Evolutionary conservation across 371 early-diverging fungal genomes (phyloP), one percentile per base, ranked within the genome.

Genomic region (Quaeritorhiza haematococci): DNA sequence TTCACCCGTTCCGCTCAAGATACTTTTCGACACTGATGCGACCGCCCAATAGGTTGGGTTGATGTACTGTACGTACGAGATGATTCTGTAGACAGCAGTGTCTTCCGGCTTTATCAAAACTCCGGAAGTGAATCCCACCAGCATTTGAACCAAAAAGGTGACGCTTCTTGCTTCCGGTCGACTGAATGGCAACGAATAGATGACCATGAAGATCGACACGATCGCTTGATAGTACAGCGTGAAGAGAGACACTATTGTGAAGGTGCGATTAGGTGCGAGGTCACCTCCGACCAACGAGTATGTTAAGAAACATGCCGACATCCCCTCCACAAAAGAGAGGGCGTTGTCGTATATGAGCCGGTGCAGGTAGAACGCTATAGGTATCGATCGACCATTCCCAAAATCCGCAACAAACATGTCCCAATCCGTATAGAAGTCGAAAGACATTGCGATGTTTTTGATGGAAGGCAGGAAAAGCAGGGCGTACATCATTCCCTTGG

Each of bases 1-100:
- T n/a, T n/a, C n/a, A n/a, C n/a, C n/a, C n/a, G n/a, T n/a, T n/a
- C n/a, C n/a, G n/a, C n/a, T n/a, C n/a, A n/a, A n/a, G n/a, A n/a
- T n/a, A n/a, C n/a, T n/a, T n/a, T n/a, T n/a, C n/a, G n/a, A n/a
- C 33, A 66, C 42, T 1, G 58, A 42, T 3, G 59, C 35, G 13
- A 66, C 51, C 5, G 48, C 59, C 67, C 67, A 66, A 38, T 62
- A 66, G 2, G 61, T 62, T 1, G 67, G 67, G 53, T 66, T 66
- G 3, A 66, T 10, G 33, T 61, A 59, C 55, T 66, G 59, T 19
- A 61, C 26, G 56, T 56, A 66, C 33, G 61, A 57, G 28, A 66
- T 33, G 27, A 47, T 8, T 30, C 53, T 54, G 29, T 66, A 66
- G 2, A 66, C 34, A 0, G 41, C 29, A 10, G 62, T 48, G 48